Base-by-base conservation (phyloP, 345 rosid species). In the Aegle marmelos region DNA sequence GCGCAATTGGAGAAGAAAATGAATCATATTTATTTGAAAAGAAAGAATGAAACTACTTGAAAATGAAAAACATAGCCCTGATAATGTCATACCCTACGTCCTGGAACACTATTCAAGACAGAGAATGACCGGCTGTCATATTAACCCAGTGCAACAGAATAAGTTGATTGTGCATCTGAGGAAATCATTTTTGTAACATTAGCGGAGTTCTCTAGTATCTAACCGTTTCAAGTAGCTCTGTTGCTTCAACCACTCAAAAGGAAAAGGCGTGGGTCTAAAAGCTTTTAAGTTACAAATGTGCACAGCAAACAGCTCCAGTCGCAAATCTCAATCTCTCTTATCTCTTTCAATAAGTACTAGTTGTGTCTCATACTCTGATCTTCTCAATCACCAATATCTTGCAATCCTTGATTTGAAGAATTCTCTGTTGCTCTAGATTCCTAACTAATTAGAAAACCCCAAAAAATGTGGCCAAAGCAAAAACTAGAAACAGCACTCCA, bases 391-490 rank as follows among this genome's bases (percentile, higher is more conserved):
- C 56, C 67, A 24, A 24, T 61, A 45, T 79, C 28, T 56, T 33
- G 10, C 28, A 14, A 34, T 24, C 24, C 39, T 50, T 76, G 72
- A 74, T 68, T 75, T 11, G 30, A 64, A 80, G 65, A 65, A 59
- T 34, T 57, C 54, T n/a, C 28, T 70, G 8, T 3, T 24, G 21
- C 70, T 68, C 64, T 57, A 31, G 70, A 22, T 60, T 79, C 69
- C 39, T 39, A 39, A 48, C 53, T 61, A 41, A 79, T 80, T 70
- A 96, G 91, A 94, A 94, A 68, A 89, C 92, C 81, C 99, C 97
- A 9, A 91, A 90, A 80, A 92, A 90, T 70, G 99, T 94, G 19
- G 99, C 98, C 24, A 86, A 90, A 2, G 97, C 97, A 76, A 96
- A 96, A 79, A 91, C 84, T 50, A 96, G 89, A 86, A 96, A 96